Base-by-base conservation (phyloP, 768 basidiomycete species). In the Hygrocybe punicea region DNA sequence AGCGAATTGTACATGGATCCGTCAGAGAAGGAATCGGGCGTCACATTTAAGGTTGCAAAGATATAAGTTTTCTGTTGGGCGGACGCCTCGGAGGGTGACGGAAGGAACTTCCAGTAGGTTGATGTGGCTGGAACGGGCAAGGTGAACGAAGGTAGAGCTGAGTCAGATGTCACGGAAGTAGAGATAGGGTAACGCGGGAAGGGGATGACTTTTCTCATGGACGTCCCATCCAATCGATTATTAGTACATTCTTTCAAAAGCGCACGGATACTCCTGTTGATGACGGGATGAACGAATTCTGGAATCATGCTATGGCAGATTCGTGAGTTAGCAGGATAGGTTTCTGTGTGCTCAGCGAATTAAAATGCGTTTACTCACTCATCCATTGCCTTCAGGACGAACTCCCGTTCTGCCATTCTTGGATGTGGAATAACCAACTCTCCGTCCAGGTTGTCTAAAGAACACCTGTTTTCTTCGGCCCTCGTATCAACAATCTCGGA, bases 11-110 rank as follows among this genome's bases (percentile, higher is more conserved):
- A 77, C 17, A 71, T 66, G 1, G 84, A 79, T 9, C 93, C 93
- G 60, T 98, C 94, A 0, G 95, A 98, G 73, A 98, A 98, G 0
- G 95, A 97, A 71, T 99, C 96, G 2, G 96, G 95, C 0, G 96
- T 98, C 6, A 81, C 81, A 67, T 98, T 98, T 56, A 99, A 80
- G 1, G 91, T 97, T 0, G 88, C 88, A 96, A 98, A 98, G 56
- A 98, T 67, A 55, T 82, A 80, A 1, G 91, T 88, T 63, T 77
- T 80, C 23, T 60, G 65, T 19, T 65, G 64, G 4, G 45, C 24
- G 16, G 52, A 51, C 25, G 45, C 48, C 54, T 59, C 63, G 16
- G 44, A 44, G 36, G 51, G 42, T 48, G 58, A 55, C 37, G 42
- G 53, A 54, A 76, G 74, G 63, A 78, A 78, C 3, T 67, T 72